Evolutionary conservation across 2,329 filamentous ascomycete genomes (phyloP), one percentile per base, ranked within the genome.

Genomic region (Leptographium flavum): DNA sequence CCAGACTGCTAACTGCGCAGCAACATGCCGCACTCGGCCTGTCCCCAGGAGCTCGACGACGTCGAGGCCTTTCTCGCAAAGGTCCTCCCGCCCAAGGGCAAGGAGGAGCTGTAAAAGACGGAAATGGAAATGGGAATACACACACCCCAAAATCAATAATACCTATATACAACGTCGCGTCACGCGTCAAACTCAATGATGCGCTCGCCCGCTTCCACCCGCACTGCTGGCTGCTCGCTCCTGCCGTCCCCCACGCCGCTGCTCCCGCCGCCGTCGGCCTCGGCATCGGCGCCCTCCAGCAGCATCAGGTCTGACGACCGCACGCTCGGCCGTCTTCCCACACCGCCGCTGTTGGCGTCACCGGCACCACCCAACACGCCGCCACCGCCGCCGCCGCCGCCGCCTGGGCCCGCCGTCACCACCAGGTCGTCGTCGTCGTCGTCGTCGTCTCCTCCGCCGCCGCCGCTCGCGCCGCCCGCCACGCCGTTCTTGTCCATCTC

Each of bases 21-120:
- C 47, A 73, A 74, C 11, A 73, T 95, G 58, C 69, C 69, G 14
- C 90, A 96, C 60, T 83, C 79, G 5, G 87, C 87, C 2, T 80
- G 79, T 53, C 70, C 78, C 5, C 68, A 82, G 50, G 90, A 95
- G 65, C 76, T 95, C 45, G 76, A 92, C 50, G 83, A 94, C 54
- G 68, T 95, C 17, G 86, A 92, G 63, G 59, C 55, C 1, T 79
- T 75, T 50, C 51, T 80, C 43, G 59, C 54, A 30, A 57, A 63
- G 46, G 62, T 62, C 38, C 61, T 79, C 43, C 69, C 72, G 5
- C 56, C 64, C 1, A 61, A 62, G 13, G 53, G 47, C 21, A 65
- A 64, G 53, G 19, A 47, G 15, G 49, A 52, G 45, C 41, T 52
- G 45, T 52, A 39, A 25, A 8, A 8, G 13, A 28, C 13, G 3